Percentiles rank a stretch among this genome's conserved stretches.
These are phyloP conservation scores for Botrytis paeoniae DNA, from an alignment of 2,329 filamentous ascomycete genomes.

Conservation along the genomic window DNA sequence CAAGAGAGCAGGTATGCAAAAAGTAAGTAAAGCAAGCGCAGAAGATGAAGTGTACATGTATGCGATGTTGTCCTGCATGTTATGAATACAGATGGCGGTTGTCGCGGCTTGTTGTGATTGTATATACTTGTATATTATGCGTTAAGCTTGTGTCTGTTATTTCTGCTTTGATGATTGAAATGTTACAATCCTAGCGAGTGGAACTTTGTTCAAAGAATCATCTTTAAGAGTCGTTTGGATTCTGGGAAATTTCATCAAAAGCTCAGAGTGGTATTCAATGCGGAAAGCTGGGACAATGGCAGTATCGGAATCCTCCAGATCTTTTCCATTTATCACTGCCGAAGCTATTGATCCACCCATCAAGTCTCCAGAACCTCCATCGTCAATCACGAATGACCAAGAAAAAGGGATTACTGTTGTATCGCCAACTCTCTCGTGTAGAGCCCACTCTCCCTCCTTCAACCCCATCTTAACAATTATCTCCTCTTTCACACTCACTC, in stretches of 20 bases:
- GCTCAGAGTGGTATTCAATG: not conserved
- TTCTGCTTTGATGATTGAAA: not conserved
- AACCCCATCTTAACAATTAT: not conserved
- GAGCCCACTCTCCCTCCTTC: not conserved
- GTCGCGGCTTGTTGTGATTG: not conserved
- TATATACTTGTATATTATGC: not conserved
- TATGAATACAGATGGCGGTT: not conserved
- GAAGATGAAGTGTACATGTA: not conserved
- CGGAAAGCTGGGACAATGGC: not conserved
- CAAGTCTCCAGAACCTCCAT: not conserved
- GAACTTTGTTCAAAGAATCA: not conserved
- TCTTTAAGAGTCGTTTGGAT: not conserved
- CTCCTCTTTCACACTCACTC: slow-evolving; percentile 2
- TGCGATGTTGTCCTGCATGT: not conserved
- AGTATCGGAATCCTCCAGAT: not conserved
- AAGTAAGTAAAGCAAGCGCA: not conserved
- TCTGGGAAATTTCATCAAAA: not conserved
- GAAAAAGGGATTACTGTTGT: not conserved
- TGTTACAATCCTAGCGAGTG: not conserved
- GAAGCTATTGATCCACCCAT: not conserved
- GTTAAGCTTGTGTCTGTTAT: not conserved
- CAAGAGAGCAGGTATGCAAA: not conserved
- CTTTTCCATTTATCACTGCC: not conserved
- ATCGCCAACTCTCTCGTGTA: not conserved
- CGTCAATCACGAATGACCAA: not conserved